These are phyloP conservation scores for Ochromonas danica DNA, from an alignment of 108 stramenopile genomes.

Conservation along the genomic window DNA sequence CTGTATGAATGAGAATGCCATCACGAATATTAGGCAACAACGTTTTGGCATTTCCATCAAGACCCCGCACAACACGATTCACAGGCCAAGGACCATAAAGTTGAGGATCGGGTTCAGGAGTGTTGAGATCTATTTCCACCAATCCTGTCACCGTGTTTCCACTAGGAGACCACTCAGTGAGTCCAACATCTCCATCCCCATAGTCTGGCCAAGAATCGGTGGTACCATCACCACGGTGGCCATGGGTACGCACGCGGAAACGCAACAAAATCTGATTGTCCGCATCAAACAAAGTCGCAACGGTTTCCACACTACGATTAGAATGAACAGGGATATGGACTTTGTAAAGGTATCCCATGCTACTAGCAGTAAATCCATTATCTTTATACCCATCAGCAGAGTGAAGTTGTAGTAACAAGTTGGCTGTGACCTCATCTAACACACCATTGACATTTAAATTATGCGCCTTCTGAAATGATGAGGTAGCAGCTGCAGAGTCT, in stretches of 20 bases:
- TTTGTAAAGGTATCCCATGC: conserved; percentile 37
- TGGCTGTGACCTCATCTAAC: conserved; percentile 10
- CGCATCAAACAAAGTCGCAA: conserved; percentile 13
- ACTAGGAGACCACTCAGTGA: conserved; percentile 34
- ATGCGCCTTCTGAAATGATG: neutral
- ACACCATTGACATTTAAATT: neutral
- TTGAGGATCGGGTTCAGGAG: conserved; percentile 29
- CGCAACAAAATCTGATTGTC: neutral
- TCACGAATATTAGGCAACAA: conserved; percentile 40
- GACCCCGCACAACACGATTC: conserved; percentile 32
- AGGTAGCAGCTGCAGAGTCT: neutral
- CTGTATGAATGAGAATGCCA: conserved; percentile 43
- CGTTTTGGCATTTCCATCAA: conserved; percentile 34
- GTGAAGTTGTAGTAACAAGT: conserved; percentile 19
- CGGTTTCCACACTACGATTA: conserved; percentile 35
- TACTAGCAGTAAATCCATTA: conserved; percentile 32
- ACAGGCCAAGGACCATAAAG: conserved; percentile 44
- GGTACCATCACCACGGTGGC: conserved; percentile 4
- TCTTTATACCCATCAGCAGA: conserved; percentile 18
- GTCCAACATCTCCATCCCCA: conserved; percentile 21
- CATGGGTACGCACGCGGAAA: conserved; percentile 35
- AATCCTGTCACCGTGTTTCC: conserved; percentile 42
- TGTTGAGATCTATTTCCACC: conserved; percentile 35
- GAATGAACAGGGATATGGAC: conserved; percentile 35
- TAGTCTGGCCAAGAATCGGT: conserved; percentile 29